Percentiles rank a stretch among this genome's conserved stretches.
Conservation (phyloP, 2,329 filamentous ascomycete species). For the Neospermospora avenae region DNA sequence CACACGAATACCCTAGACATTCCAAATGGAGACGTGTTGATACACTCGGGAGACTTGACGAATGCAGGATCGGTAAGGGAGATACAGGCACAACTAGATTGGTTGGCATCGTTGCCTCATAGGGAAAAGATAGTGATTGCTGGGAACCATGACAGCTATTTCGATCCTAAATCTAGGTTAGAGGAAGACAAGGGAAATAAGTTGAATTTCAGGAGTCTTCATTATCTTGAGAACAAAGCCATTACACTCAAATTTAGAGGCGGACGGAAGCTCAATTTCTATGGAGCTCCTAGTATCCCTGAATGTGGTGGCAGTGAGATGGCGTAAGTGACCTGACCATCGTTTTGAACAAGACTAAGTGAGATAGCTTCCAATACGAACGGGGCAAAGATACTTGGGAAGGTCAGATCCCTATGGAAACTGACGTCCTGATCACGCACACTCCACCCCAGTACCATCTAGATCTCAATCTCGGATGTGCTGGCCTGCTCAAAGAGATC, state of each 20-base stretch:
- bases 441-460: constrained; percentile 58
- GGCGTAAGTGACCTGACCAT: constrained; percentile 42
- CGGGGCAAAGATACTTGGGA: constrained; percentile 57
- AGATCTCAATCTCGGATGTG: constrained; percentile 52
- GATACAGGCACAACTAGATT: constrained; percentile 81
- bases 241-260: constrained; percentile 61
- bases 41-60: constrained; percentile 86
- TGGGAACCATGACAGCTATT: constrained; percentile 87
- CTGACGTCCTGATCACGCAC: constrained; percentile 64
- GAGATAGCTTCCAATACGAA: constrained; percentile 55
- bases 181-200: constrained; percentile 52
- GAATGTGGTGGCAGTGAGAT: constrained; percentile 67
- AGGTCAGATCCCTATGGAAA: constrained; percentile 54
- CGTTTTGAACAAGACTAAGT: constrained; percentile 7
- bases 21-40: constrained; percentile 76
- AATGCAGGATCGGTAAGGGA: constrained; percentile 67
- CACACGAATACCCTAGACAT: constrained; percentile 65
- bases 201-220: constrained; percentile 64
- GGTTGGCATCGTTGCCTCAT: constrained; percentile 73
- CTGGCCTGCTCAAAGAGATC: constrained; percentile 53
- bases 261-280: constrained; percentile 63
- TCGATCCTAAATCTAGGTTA: constrained; percentile 63
- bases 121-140: constrained; percentile 76
- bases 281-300: constrained; percentile 79
- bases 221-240: constrained; percentile 71